Evolutionary conservation across 352 stramenopile species (phyloP).

Genomic region (Vaucheria bursata): DNA sequence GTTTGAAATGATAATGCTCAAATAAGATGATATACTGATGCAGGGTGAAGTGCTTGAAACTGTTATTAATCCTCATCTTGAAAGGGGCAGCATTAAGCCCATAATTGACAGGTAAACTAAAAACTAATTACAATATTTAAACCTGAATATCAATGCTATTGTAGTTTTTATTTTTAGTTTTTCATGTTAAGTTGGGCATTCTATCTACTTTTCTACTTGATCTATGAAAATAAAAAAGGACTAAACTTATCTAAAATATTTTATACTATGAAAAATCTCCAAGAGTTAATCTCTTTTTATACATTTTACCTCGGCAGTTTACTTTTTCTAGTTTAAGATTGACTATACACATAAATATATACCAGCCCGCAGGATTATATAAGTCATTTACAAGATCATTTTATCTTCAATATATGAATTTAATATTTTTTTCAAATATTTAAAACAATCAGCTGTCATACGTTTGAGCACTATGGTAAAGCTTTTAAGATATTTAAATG

Average conservation of each 20-base stretch:
- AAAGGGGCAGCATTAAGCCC: neutral
- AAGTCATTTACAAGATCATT: neutral
- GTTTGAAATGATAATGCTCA: too few species aligned
- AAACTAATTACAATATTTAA: neutral
- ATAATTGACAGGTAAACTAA: slow-evolving; percentile 11
- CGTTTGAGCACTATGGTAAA: neutral
- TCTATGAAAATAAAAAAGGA: neutral
- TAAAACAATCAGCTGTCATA: neutral
- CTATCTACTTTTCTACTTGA: neutral
- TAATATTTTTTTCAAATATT: neutral
- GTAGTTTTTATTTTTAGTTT: neutral
- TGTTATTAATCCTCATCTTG: slow-evolving; percentile 3
- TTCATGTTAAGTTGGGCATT: neutral
- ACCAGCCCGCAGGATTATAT: neutral
- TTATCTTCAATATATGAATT: neutral
- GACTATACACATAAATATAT: neutral
- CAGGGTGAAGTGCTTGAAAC: too few species aligned
- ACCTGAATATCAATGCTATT: neutral
- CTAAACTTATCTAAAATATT: neutral
- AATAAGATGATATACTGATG: too few species aligned
- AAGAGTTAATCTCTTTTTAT: too few species aligned
- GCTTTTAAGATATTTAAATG: neutral
- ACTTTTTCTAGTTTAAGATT: too few species aligned
- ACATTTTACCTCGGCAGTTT: too few species aligned
- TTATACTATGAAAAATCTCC: neutral